phyloP scores from a whole-genome alignment of 2,329 filamentous ascomycete genomes.

The Didymella lethalis region DNA sequence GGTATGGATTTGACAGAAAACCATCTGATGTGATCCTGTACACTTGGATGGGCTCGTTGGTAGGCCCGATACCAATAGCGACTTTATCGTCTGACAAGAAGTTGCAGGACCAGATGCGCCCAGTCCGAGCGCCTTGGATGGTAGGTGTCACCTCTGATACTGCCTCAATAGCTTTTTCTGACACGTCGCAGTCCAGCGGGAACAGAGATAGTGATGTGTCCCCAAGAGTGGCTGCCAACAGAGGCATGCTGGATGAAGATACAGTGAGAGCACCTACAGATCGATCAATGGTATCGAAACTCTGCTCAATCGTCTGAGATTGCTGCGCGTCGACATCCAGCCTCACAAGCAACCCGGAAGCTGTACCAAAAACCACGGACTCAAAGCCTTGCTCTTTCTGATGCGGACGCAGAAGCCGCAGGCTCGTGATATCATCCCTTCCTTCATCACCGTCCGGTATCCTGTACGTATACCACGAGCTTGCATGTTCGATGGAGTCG shows the following conservation, averaged over 20 bases:
- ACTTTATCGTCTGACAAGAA: slow-evolving; percentile 61
- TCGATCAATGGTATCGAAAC: slow-evolving; percentile 54
- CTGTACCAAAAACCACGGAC: slow-evolving; percentile 63
- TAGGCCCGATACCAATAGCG: slow-evolving; percentile 60
- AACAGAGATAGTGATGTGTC: slow-evolving; percentile 57
- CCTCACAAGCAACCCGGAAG: slow-evolving; percentile 60
- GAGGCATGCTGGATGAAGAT: slow-evolving; percentile 49
- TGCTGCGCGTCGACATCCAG: slow-evolving; percentile 32
- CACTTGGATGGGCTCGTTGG: slow-evolving; percentile 57
- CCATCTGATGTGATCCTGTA: slow-evolving; percentile 60
- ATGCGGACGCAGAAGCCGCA: slow-evolving; percentile 61
- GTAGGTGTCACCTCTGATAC: slow-evolving; percentile 31
- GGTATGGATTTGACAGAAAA: slow-evolving; percentile 49
- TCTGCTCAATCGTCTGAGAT: slow-evolving; percentile 27
- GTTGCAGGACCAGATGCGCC: slow-evolving; percentile 59
- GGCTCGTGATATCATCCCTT: slow-evolving; percentile 65
- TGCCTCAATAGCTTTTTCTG: slow-evolving; percentile 35
- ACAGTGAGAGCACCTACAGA: slow-evolving; percentile 60
- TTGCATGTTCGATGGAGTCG: slow-evolving; percentile 46
- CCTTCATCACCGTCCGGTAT: slow-evolving; percentile 60
- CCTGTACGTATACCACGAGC: slow-evolving; percentile 62
- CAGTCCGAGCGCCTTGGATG: slow-evolving; percentile 22
- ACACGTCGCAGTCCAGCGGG: slow-evolving; percentile 41
- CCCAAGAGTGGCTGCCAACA: slow-evolving; percentile 62
- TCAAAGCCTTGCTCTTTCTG: slow-evolving; percentile 52